Base-by-base conservation (phyloP, 2,329 filamentous ascomycete species). In the Lithohypha guttulata region DNA sequence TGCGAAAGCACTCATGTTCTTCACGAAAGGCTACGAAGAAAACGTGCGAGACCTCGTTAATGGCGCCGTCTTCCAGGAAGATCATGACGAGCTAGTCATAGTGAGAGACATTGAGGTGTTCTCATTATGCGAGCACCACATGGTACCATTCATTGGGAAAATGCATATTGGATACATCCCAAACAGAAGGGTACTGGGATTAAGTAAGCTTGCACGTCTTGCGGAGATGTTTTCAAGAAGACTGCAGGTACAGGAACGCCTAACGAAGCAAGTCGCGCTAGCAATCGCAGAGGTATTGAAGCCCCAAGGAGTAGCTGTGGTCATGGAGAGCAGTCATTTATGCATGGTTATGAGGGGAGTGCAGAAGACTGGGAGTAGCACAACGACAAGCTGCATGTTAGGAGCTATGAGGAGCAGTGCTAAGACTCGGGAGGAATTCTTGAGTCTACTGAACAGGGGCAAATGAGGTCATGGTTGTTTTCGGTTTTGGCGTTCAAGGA, bases 261-360 rank as follows among this genome's bases (percentile, higher is more conserved):
- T 98, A 22, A 98, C 91, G 17, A 93, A 93, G 60, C 87, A 98
- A 60, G 87, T 98, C 10, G 91, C 91, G 14, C 76, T 94, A 46
- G 89, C 91, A 11, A 81, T 98, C 46, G 86, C 86, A 58, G 87
- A 96, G 55, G 79, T 96, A 9, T 71, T 98, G 33, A 82, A 93
- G 59, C 91, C 91, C 2, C 85, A 93, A 57, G 91, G 91, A 32
- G 89, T 98, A 2, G 89, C 84, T 14, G 91, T 98, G 2, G 89
- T 98, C 43, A 94, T 98, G 81, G 91, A 98, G 57, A 93, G 84
- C 10, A 87, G 78, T 55, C 91, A 98, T 64, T 68, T 96, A 32
- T 98, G 91, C 69, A 98, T 96, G 89, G 86, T 94, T 11, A 96
- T 95, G 87, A 77, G 91, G 32, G 91, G 91, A n/a, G 89, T 98